Conservation (phyloP, 2,329 filamentous ascomycete species). For the Diaporthe humulicola region DNA sequence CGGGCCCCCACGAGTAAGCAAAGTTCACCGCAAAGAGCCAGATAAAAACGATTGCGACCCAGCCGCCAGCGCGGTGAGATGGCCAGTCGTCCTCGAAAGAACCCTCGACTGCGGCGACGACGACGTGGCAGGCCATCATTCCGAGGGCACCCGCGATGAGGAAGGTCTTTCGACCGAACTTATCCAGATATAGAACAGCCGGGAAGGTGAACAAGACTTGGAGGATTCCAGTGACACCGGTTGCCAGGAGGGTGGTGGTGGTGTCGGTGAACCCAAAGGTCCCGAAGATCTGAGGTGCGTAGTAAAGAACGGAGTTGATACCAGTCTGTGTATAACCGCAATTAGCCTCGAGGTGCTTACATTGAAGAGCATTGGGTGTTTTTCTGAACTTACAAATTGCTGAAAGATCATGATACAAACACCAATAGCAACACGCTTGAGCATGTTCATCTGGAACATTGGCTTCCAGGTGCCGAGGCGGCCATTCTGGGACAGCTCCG, state of each 20-base stretch:
- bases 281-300: conserved; percentile 42
- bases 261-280: conserved; percentile 39
- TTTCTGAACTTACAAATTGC: conserved; percentile 36
- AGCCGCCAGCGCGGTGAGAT: conserved; percentile 32
- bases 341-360: not conserved
- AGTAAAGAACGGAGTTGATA: conserved; percentile 44
- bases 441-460: conserved; percentile 43
- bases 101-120: conserved; percentile 40
- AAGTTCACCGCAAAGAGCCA: conserved; percentile 48
- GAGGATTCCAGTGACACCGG: conserved; percentile 40
- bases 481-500: conserved; percentile 21
- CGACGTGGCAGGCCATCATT: conserved; percentile 40
- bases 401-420: conserved; percentile 44
- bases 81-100: conserved; percentile 35
- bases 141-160: conserved; percentile 39
- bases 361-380: accelerated
- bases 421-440: conserved; percentile 43
- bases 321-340: conserved; percentile 31
- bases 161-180: conserved; percentile 39
- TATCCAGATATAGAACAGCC: conserved; percentile 39
- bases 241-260: conserved; percentile 38
- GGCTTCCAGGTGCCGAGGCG: conserved; percentile 40
- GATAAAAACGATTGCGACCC: conserved; percentile 39
- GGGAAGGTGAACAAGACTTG: conserved; percentile 40
- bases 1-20: conserved; percentile 54